Base-by-base conservation (phyloP, 2,329 filamentous ascomycete genomes). In the Xylariaceae sp. region DNA sequence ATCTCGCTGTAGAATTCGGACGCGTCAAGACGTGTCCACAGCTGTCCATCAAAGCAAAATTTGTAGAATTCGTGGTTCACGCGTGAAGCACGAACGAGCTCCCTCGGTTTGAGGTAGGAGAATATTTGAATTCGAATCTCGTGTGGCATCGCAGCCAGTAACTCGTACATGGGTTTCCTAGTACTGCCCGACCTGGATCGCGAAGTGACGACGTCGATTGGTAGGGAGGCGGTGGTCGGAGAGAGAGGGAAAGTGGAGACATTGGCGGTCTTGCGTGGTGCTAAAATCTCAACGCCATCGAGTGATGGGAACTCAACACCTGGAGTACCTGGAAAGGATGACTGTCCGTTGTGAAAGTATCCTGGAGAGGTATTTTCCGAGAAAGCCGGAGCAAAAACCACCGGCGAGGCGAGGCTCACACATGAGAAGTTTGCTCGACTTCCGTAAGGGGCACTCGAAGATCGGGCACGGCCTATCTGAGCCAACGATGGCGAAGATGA, bases 41-140 rank as follows among this genome's bases (percentile, higher is more conserved):
- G 72, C 70, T 99, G 94, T 2, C 94, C 94, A 66, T 99, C 92
- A 61, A 92, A 96, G 70, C 92, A 96, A 69, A 89, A 83, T 42
- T 79, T 77, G 67, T 95, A 76, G 75, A 94, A 96, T 6, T 78
- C 71, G 66, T 84, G 90, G 64, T 84, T 92, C 17, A 94, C 87
- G 15, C 82, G 74, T 1, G 92, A 95, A 48, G 81, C 81, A 51
- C 84, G 81, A 11, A 96, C 83, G 32, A 97, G 80, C 65, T 97
- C 86, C 63, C 85, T 90, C 1, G 91, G 90, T 27, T 76, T 75
- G 17, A 97, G 75, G 60, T 86, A 90, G 5, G 82, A 78, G 49
- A 97, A 78, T 44, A 96, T 83, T 39, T 88, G 75, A 59, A 95
- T 76, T 58, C 86, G 85, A 48, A 97, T 76, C 71, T 99, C 94